Evolutionary conservation across 495 filamentous ascomycete genomes (phyloP).

Genomic region (Parachaetomium inaequale): DNA sequence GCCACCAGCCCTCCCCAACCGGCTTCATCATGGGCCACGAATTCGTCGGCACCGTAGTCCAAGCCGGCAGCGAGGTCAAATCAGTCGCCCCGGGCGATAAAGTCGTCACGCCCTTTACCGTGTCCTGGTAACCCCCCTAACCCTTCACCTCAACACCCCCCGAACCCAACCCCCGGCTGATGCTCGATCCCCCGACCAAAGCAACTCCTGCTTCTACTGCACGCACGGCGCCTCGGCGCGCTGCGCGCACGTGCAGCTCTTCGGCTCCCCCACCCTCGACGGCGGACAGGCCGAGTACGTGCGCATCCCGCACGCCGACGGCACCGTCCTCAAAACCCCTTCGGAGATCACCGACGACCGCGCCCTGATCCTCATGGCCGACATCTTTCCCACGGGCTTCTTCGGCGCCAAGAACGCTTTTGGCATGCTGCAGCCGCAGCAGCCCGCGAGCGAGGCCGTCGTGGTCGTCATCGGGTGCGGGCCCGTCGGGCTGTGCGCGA

Average conservation of each 20-base stretch:
- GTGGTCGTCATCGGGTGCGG: constrained; percentile 88
- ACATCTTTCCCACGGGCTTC: constrained; percentile 84
- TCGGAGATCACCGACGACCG: constrained; percentile 65
- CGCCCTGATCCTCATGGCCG: constrained; percentile 82
- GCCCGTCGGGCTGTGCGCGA: constrained; percentile 80
- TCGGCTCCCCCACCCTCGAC: too few relatives aligned
- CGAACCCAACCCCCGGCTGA: background rate
- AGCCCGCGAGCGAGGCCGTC: constrained; percentile 61
- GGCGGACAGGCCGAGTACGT: constrained; percentile 92
- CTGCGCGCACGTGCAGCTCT: too few relatives aligned
- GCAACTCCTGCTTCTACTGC: constrained; percentile 88
- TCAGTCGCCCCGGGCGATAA: constrained; percentile 70
- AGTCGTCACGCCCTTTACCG: constrained; percentile 80
- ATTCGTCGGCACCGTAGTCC: constrained; percentile 73
- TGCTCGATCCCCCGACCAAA: background rate
- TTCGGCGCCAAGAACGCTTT: constrained; percentile 87
- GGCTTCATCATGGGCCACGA: constrained; percentile 67
- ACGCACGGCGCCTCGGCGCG: constrained; percentile 68
- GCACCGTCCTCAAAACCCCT: constrained; percentile 74
- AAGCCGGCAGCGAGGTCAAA: constrained; percentile 64
- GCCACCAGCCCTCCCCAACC: constrained; percentile 58
- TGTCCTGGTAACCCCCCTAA: constrained; percentile 65
- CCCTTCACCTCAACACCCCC: background rate
- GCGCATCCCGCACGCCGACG: constrained; percentile 79
- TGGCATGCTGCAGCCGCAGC: constrained; percentile 52